Evolutionary conservation across 2,329 filamentous ascomycete species (phyloP).

Genomic region (Raffaelea deltoideospora): DNA sequence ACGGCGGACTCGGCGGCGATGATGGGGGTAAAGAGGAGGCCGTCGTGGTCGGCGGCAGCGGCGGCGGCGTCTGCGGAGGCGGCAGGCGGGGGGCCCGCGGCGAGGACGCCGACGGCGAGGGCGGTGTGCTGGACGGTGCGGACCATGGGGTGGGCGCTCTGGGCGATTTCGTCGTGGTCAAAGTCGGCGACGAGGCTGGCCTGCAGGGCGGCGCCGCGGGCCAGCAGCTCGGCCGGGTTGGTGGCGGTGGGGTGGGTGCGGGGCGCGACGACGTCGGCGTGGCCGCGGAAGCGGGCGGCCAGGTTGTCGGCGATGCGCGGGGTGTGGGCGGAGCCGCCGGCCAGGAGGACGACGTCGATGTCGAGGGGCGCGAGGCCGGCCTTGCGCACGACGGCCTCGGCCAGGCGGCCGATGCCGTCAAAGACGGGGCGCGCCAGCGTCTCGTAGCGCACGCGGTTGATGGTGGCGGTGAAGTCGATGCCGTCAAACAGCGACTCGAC

Average conservation of each 20-base stretch:
- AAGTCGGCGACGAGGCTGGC: constrained; percentile 90
- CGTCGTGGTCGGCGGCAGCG: constrained; percentile 47
- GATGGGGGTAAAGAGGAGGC: constrained; percentile 76
- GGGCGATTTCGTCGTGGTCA: constrained; percentile 82
- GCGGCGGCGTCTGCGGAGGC: constrained; percentile 43
- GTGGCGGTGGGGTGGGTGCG: constrained; percentile 63
- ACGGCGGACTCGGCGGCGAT: constrained; percentile 78
- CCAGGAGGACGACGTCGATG: constrained; percentile 86
- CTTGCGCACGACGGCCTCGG: constrained; percentile 78
- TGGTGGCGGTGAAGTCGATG: constrained; percentile 76
- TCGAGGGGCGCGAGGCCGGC: constrained; percentile 84
- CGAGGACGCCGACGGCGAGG: constrained; percentile 77
- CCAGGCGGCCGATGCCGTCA: constrained; percentile 70
- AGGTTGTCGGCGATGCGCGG: constrained; percentile 82
- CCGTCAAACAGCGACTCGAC: constrained; percentile 84
- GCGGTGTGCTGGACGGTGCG: constrained; percentile 84
- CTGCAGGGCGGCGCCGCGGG: constrained; percentile 87
- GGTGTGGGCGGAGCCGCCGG: constrained; percentile 83
- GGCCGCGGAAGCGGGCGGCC: constrained; percentile 63
- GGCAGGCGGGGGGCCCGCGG: constrained; percentile 38
- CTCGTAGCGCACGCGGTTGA: constrained; percentile 91
- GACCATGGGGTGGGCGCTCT: constrained; percentile 89
- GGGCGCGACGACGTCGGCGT: constrained; percentile 66
- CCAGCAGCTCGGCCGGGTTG: constrained; percentile 84
- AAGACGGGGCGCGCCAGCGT: constrained; percentile 77